These are phyloP conservation scores for Ceratobasidium sp. DNA, from an alignment of 1,284 basidiomycete genomes.

Conservation along the genomic window DNA sequence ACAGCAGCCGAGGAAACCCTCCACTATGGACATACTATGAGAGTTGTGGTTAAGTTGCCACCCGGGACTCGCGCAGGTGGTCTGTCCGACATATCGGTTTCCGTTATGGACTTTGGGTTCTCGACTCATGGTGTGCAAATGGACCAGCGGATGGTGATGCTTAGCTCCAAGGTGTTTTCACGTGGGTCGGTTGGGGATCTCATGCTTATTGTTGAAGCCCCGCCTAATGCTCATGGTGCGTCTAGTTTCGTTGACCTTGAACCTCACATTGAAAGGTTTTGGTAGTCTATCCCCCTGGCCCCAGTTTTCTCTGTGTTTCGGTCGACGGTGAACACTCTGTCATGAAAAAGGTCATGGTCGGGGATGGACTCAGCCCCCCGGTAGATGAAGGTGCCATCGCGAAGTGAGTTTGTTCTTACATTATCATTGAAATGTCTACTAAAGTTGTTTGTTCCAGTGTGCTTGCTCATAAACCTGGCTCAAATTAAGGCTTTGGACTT, in stretches of 20 bases:
- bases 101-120: constrained; percentile 71
- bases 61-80: constrained; percentile 56
- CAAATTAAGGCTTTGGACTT: too few relatives aligned
- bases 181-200: too few relatives aligned
- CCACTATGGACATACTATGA: constrained; percentile 24
- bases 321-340: constrained; percentile 66
- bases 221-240: too few relatives aligned
- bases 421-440: neutral
- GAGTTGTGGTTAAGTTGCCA: constrained; percentile 42
- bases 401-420: constrained; percentile 29
- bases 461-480: neutral
- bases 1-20: neutral
- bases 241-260: too few relatives aligned
- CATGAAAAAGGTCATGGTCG: constrained; percentile 65
- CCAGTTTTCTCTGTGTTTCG: constrained; percentile 60
- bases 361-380: constrained; percentile 57
- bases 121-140: constrained; percentile 77
- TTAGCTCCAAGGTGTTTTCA: constrained; percentile 54
- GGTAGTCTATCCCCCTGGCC: constrained; percentile 59
- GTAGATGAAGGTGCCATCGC: constrained; percentile 50
- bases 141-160: constrained; percentile 80
- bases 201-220: too few relatives aligned
- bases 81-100: constrained; percentile 63
- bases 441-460: neutral
- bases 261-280: too few relatives aligned